Percentiles rank a stretch among this genome's conserved stretches.
Evolutionary conservation across 2,329 filamentous ascomycete species (phyloP).

Genomic region (Botryosphaeria agaves): DNA sequence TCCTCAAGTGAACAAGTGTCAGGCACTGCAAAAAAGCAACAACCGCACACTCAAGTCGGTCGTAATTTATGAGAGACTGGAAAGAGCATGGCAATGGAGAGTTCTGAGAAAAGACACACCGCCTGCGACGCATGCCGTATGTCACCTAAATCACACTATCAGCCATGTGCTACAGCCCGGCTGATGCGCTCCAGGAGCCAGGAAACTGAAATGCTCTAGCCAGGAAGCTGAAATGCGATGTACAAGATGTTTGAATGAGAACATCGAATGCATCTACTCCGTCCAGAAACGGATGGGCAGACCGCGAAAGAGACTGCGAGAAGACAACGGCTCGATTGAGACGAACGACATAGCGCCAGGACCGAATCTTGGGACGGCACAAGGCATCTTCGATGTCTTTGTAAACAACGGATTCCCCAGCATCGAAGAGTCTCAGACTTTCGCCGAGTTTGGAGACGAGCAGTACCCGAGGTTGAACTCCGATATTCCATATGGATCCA

Average conservation of each 20-base stretch:
- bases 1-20: too few species aligned
- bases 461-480: background rate
- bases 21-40: too few species aligned
- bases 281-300: conserved; percentile 31
- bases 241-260: conserved; percentile 22
- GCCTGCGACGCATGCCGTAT: conserved; percentile 25
- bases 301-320: conserved; percentile 27
- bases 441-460: background rate
- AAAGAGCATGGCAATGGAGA: too few species aligned
- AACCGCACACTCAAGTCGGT: too few species aligned
- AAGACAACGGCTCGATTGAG: conserved; percentile 9
- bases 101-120: conserved; percentile 16
- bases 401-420: background rate
- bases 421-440: background rate
- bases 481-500: background rate
- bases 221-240: conserved; percentile 19
- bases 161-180: background rate
- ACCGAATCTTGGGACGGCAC: background rate
- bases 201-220: conserved; percentile 32
- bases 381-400: background rate
- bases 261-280: conserved; percentile 27
- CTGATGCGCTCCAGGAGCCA: conserved; percentile 20
- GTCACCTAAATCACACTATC: conserved; percentile 3
- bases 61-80: too few species aligned
- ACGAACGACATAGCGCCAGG: too few species aligned